Base-by-base conservation (phyloP, 371 early-diverging fungal genomes). In the Rhizopus microsporus region DNA sequence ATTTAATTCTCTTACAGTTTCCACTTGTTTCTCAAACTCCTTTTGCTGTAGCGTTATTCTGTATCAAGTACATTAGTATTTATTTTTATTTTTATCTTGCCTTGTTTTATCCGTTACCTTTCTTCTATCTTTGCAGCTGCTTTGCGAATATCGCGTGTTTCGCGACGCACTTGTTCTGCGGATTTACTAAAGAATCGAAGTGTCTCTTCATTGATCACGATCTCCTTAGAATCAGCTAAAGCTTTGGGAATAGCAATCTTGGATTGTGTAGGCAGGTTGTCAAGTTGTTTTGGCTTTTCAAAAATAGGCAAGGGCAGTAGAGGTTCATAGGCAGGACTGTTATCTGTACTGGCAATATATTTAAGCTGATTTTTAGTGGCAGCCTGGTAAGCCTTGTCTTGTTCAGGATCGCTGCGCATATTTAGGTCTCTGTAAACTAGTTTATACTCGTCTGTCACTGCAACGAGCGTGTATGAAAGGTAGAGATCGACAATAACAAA, bases 121-220 rank as follows among this genome's bases (percentile, higher is more conserved):
- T 47, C 44, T 40, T 57, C 54, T 10, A 68, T 59, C 29, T 56
- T 48, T 5, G 38, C 16, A 35, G 58, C 68, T 3, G 60, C 62
- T 17, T 62, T 62, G 10, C 58, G 38, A 3, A 71, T 23, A 39
- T 59, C 59, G 37, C 54, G 59, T 5, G 62, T 54, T 34, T 66
- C 70, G n/a, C 53, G 51, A 33, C 61, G 63, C 30, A 75, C 48
- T 15, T 62, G 59, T 31, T 70, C 68, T 13, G 77, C 44, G 3
- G 66, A 47, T 32, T 62, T 60, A 7, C 56, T 39, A 33, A 80
- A 57, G 63, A 77, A 80, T 13, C 60, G 54, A 8, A 77, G 56
- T 5, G 77, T 67, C 32, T 76, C 73, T 40, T 77, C 73, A 16
- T 60, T 77, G 47, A 80, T 67, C 4, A 73, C 68, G 13, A 80